Evolutionary conservation across 139 green algal genomes (phyloP), one percentile per base, ranked within the genome.

Genomic region (Pleodorina starrii): DNA sequence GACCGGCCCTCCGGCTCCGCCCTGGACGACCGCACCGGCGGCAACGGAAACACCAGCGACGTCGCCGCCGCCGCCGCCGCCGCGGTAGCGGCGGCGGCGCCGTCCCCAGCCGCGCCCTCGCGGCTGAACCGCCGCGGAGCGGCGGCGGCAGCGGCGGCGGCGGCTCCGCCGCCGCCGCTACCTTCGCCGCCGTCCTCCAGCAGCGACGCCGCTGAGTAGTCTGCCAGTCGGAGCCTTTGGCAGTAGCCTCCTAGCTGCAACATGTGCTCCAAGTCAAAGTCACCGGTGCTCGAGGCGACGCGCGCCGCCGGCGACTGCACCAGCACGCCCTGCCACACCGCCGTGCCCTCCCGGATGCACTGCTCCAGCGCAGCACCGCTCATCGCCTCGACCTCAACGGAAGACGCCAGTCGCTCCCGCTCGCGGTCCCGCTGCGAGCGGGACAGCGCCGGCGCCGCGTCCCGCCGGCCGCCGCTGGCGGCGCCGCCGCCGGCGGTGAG

Each of bases 191-290:
- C 48, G 10, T 57, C 50, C 21, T 78, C 40, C 16, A 87, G n/a
- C 14, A 88, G 68, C 0, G 83, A 73, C 21, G 83, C 68, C 0
- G 83, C 66, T 4, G 46, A 51, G 44, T 88, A 88, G 40, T 88
- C 83, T 0, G 83, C 68, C 14, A 88, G 46, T 32, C 66, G 46
- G 16, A 88, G 68, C 68, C 25, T 36, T 32, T 71, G n/a, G 66
- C 35, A 27, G 83, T 81, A 88, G 46, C 83, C 83, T 16, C 83
- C 83, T 12, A 88, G 68, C 44, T 54, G 35, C 25, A 71, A 32
- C 83, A 88, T 88, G 83, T 88, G 83, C 68, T 88, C 83, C 40
- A 88, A 6, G 68, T 88, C 83, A 35, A 88, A 88, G 35, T 88
- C 83, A 2, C 83, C 83, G 0, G 66, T 81, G 32, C 68, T 81